These are phyloP conservation scores for Wickerhamomyces sp. DNA, from an alignment of 1,139 yeast genomes.

Conservation along the genomic window DNA sequence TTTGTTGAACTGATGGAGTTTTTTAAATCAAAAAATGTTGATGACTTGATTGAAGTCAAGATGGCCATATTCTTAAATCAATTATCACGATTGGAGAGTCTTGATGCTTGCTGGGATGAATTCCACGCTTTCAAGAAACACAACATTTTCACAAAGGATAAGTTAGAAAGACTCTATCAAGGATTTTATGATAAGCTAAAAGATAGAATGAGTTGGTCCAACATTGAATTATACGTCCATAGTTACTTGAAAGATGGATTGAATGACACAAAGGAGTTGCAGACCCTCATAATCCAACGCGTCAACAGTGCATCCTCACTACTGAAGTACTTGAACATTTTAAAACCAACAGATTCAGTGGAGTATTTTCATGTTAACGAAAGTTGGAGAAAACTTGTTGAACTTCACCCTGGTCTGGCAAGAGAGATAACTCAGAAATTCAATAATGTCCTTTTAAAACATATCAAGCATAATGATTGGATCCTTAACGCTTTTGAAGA, in stretches of 20 bases:
- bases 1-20: conserved; percentile 8
- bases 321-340: neutral
- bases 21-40: conserved; percentile 8
- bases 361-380: conserved; percentile 6
- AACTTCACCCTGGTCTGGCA: conserved; percentile 2
- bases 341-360: neutral
- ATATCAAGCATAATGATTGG: conserved; percentile 3
- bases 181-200: conserved; percentile 10
- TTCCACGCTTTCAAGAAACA: conserved; percentile 8
- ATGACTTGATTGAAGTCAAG: conserved; percentile 11
- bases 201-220: conserved; percentile 7
- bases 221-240: conserved; percentile 7
- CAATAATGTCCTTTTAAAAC: neutral
- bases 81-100: neutral
- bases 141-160: conserved; percentile 3
- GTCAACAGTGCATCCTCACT: neutral
- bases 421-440: conserved; percentile 1
- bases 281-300: conserved; percentile 6
- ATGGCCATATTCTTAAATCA: conserved; percentile 13
- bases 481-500: conserved; percentile 1
- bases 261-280: conserved; percentile 2
- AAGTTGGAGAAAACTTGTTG: conserved; percentile 7
- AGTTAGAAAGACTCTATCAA: conserved; percentile 7
- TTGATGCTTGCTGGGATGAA: conserved; percentile 8
- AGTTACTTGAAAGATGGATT: conserved; percentile 10